A percentile compares a stretch with the other conserved stretches of the same genome.
Conservation (phyloP, 176 grass and related monocot genomes). For the Oryza brachyantha region DNA sequence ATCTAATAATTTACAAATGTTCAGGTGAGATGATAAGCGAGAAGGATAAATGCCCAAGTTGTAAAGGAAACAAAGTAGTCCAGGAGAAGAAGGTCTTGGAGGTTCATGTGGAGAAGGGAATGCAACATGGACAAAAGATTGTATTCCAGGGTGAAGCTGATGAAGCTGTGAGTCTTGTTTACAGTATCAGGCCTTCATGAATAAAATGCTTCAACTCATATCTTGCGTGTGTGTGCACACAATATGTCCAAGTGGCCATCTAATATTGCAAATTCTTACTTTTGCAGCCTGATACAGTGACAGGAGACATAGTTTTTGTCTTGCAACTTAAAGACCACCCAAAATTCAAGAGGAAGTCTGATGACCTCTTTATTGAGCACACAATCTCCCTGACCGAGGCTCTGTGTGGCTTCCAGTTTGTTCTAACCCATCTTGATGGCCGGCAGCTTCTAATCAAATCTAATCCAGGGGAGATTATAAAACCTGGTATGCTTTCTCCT, state of each 20-base stretch:
- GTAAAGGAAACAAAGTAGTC: conserved; percentile 65
- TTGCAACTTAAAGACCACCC: conserved; percentile 90
- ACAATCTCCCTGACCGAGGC: conserved; percentile 82
- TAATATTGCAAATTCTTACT: neutral
- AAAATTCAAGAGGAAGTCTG: conserved; percentile 84
- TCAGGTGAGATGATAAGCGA: conserved; percentile 92
- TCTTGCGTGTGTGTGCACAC: neutral
- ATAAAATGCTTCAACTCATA: neutral
- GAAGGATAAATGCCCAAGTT: conserved; percentile 78
- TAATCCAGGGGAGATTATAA: conserved; percentile 81
- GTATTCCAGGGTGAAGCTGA: conserved; percentile 96
- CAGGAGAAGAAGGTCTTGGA: conserved; percentile 91
- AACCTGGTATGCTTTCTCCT: conserved; percentile 59
- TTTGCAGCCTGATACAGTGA: conserved; percentile 82
- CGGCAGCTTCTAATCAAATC: conserved; percentile 90
- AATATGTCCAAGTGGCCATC: neutral
- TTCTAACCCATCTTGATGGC: conserved; percentile 84
- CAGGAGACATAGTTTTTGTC: conserved; percentile 92
- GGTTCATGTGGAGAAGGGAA: conserved; percentile 95
- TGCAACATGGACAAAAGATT: conserved; percentile 94
- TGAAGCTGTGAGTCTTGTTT: conserved; percentile 74
- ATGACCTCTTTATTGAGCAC: conserved; percentile 77
- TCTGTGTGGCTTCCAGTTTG: conserved; percentile 89
- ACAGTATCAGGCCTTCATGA: neutral
- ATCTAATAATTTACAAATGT: conserved; percentile 22